Evolutionary conservation across 345 rosid species (phyloP).

Genomic region (Cardamine chenopodiifolia): DNA sequence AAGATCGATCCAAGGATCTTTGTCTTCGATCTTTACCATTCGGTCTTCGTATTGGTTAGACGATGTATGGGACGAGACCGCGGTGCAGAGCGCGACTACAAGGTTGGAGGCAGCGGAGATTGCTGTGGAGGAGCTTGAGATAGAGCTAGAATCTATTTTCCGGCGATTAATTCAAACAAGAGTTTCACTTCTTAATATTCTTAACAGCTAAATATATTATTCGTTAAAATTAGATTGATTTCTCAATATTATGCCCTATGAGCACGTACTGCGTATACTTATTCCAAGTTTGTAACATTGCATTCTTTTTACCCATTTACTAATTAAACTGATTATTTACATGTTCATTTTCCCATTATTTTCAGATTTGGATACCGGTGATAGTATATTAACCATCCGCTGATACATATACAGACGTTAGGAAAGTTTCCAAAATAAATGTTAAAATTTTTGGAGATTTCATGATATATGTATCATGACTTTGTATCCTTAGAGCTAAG

Average conservation of each 20-base stretch:
- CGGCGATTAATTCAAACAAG: slow-evolving; percentile 80
- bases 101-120: slow-evolving; percentile 77
- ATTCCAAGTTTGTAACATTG: neutral
- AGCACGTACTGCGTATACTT: neutral
- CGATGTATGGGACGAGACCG: slow-evolving; percentile 55
- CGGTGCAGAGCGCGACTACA: slow-evolving; percentile 60
- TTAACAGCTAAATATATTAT: slow-evolving; percentile 45
- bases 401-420: neutral
- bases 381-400: neutral
- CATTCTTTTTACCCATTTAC: neutral
- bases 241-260: neutral
- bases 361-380: neutral
- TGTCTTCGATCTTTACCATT: slow-evolving; percentile 47
- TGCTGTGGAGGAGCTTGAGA: slow-evolving; percentile 65
- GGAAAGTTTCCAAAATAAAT: neutral
- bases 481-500: neutral
- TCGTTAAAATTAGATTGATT: neutral
- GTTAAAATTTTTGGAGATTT: neutral
- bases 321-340: neutral
- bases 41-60: slow-evolving; percentile 41
- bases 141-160: slow-evolving; percentile 65
- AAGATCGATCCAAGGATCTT: slow-evolving; percentile 47
- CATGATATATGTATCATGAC: neutral
- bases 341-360: neutral
- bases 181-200: slow-evolving; percentile 78